Percentiles rank a stretch among this genome's conserved stretches.
These are phyloP conservation scores for Solanum appendiculatum DNA, from an alignment of 257 asterid genomes.

Conservation along the genomic window DNA sequence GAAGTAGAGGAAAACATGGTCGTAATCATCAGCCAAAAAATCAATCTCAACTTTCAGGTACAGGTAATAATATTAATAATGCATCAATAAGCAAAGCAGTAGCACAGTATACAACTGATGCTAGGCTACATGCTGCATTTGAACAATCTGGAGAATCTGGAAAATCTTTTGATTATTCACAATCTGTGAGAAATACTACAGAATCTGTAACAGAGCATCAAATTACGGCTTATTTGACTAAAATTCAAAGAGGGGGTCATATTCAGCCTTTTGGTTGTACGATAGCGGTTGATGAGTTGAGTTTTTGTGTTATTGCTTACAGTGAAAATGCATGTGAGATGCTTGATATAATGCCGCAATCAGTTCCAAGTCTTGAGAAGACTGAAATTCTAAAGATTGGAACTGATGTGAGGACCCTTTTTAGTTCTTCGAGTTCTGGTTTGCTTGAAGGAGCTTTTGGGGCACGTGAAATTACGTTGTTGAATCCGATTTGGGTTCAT, in stretches of 20 bases:
- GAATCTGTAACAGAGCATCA: conserved; percentile 43
- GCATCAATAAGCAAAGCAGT: conserved; percentile 38
- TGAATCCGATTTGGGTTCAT: conserved; percentile 50
- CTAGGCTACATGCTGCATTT: conserved; percentile 39
- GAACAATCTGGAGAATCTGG: conserved; percentile 47
- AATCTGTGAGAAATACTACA: conserved; percentile 23
- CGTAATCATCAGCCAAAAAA: not conserved
- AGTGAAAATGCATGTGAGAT: conserved; percentile 41
- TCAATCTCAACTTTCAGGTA: conserved; percentile 36
- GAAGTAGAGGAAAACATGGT: not conserved
- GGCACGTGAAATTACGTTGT: conserved; percentile 33
- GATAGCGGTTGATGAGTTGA: conserved; percentile 26
- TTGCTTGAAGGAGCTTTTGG: conserved; percentile 38
- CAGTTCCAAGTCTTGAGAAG: conserved; percentile 30
- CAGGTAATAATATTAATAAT: conserved; percentile 23
- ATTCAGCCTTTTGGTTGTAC: conserved; percentile 50
- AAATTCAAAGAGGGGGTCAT: conserved; percentile 48
- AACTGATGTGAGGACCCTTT: conserved; percentile 43
- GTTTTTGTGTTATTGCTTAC: conserved; percentile 31
- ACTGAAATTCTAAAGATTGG: conserved; percentile 23
- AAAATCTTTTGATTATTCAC: conserved; percentile 30
- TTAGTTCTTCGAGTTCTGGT: conserved; percentile 33
- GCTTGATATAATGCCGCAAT: conserved; percentile 38
- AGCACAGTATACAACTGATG: conserved; percentile 45
- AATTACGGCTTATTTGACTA: conserved; percentile 38